These are phyloP conservation scores for Botrytis fragariae DNA, from an alignment of 2,329 filamentous ascomycete genomes.

Conservation along the genomic window DNA sequence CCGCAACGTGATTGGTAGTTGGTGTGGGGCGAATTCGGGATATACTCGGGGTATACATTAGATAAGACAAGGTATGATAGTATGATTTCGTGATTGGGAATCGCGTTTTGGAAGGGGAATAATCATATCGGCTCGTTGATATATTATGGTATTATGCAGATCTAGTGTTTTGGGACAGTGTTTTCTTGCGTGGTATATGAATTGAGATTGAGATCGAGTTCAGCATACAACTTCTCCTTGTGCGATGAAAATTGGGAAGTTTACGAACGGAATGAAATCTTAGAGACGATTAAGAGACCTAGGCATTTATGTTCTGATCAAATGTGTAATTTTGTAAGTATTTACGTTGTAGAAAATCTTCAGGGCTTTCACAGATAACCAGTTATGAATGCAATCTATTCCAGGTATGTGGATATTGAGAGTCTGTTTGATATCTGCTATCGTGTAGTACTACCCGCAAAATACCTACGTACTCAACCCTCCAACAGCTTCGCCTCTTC, in stretches of 20 bases:
- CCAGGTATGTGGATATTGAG: neutral
- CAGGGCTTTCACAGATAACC: neutral
- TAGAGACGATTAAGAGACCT: neutral
- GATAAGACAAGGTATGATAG: neutral
- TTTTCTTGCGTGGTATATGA: neutral
- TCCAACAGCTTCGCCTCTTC: neutral
- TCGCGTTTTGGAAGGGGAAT: neutral
- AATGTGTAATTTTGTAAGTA: neutral
- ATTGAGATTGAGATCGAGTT: neutral
- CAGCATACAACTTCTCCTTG: neutral
- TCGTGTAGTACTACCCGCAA: neutral
- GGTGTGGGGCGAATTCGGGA: neutral
- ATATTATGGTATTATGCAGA: neutral
- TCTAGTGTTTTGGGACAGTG: neutral
- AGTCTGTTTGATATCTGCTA: neutral
- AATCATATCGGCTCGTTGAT: neutral
- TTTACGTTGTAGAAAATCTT: neutral
- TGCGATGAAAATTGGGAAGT: neutral
- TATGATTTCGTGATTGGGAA: neutral
- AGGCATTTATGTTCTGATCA: neutral
- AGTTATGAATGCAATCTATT: neutral
- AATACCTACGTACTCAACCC: neutral
- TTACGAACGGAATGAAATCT: neutral
- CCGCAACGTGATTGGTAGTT: fast-evolving
- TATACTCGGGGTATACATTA: neutral